phyloP scores from a whole-genome alignment of 2,329 filamentous ascomycete genomes.

The Tolypocladium guangdongense region DNA sequence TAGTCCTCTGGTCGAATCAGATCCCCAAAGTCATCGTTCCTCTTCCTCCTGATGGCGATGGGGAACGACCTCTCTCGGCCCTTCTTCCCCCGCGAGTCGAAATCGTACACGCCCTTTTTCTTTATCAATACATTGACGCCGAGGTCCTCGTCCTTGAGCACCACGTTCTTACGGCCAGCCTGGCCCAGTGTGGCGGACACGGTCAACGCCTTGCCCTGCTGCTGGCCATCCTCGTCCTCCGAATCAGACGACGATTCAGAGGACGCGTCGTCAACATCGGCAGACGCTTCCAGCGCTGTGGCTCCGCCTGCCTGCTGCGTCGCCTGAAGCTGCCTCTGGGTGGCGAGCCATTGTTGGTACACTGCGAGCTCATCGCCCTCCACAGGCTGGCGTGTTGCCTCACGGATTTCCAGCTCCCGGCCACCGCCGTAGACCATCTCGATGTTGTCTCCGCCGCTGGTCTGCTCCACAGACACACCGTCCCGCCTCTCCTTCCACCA shows the following conservation, averaged over 20 bases:
- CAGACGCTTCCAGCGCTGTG: slow-evolving; percentile 55
- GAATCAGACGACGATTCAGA: slow-evolving; percentile 79
- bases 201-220: slow-evolving; percentile 86
- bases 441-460: slow-evolving; percentile 42
- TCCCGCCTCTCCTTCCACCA: slow-evolving; percentile 63
- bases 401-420: slow-evolving; percentile 47
- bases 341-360: slow-evolving; percentile 89
- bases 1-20: slow-evolving; percentile 91
- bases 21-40: slow-evolving; percentile 87
- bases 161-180: slow-evolving; percentile 73
- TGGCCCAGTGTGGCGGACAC: slow-evolving; percentile 78
- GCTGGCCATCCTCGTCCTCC: slow-evolving; percentile 79
- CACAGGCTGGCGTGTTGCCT: slow-evolving; percentile 53
- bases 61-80: slow-evolving; percentile 91
- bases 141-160: slow-evolving; percentile 78
- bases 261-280: slow-evolving; percentile 72
- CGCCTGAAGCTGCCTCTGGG: slow-evolving; percentile 76
- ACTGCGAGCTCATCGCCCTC: slow-evolving; percentile 65
- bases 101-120: slow-evolving; percentile 85
- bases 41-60: slow-evolving; percentile 65
- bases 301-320: slow-evolving; percentile 62
- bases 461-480: slow-evolving; percentile 49
- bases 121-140: slow-evolving; percentile 86
- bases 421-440: slow-evolving; percentile 58
- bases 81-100: slow-evolving; percentile 81